Evolutionary conservation across 345 rosid species (phyloP).

Genomic region (Gossypium mustelinum): DNA sequence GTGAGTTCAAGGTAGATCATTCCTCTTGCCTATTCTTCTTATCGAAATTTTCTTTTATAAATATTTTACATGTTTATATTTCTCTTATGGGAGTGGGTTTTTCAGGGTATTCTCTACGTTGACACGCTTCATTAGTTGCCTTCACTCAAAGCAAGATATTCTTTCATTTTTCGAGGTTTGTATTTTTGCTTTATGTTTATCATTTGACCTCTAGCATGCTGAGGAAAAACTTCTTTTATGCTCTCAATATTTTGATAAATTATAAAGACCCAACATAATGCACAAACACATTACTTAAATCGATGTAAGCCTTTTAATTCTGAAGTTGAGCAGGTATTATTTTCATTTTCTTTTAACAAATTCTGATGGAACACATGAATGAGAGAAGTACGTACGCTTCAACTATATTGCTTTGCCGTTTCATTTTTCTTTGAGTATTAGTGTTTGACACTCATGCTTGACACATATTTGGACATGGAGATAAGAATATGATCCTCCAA

Average conservation of each 20-base stretch:
- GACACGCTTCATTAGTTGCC: conserved; percentile 29
- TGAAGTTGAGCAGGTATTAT: neutral
- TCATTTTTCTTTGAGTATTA: neutral
- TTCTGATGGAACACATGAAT: neutral
- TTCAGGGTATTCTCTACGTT: conserved; percentile 44
- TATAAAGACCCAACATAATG: neutral
- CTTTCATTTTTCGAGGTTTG: conserved; percentile 39
- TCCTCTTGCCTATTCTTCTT: neutral
- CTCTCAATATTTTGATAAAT: neutral
- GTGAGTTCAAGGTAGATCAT: conserved; percentile 35
- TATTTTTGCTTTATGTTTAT: conserved; percentile 7
- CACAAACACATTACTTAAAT: neutral
- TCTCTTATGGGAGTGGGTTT: conserved; percentile 4
- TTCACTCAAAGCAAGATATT: conserved; percentile 35
- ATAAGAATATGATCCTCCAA: neutral
- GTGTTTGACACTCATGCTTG: neutral
- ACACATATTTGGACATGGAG: neutral
- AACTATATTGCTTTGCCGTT: neutral
- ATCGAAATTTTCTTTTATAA: neutral
- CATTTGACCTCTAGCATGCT: neutral
- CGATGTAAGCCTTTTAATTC: neutral
- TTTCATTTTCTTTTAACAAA: neutral
- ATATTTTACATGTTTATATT: neutral
- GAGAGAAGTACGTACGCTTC: neutral
- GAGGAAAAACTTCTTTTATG: neutral